These are phyloP conservation scores for Neodidymelliopsis sp. DNA, from an alignment of 2,329 filamentous ascomycete genomes.

Conservation along the genomic window DNA sequence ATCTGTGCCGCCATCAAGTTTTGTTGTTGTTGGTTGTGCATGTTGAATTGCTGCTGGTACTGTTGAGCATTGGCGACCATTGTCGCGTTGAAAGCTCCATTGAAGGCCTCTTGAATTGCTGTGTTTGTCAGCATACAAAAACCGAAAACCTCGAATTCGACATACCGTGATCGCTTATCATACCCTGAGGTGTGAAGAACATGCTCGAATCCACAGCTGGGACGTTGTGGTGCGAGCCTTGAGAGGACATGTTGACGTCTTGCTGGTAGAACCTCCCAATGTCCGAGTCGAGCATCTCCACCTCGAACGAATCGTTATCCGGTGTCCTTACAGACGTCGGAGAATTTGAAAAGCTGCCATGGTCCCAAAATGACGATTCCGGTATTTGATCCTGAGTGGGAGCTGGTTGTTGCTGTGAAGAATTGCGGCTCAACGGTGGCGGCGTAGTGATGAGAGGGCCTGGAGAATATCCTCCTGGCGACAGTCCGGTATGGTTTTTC, in stretches of 20 bases:
- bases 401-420: slow-evolving; percentile 42
- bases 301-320: slow-evolving; percentile 43
- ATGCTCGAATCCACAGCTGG: slow-evolving; percentile 32
- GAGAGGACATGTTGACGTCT: slow-evolving; percentile 35
- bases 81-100: slow-evolving; percentile 32
- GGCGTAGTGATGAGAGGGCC: slow-evolving; percentile 44
- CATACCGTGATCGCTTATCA: slow-evolving; percentile 34
- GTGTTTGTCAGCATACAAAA: slow-evolving; percentile 22
- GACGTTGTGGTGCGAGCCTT: slow-evolving; percentile 31
- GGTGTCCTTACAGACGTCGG: slow-evolving; percentile 47
- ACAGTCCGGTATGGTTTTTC: slow-evolving; percentile 43
- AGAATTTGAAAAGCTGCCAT: slow-evolving; percentile 45
- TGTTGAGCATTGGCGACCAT: slow-evolving; percentile 30
- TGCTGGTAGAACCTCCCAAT: slow-evolving; percentile 40
- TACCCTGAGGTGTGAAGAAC: slow-evolving; percentile 33
- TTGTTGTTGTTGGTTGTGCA: slow-evolving; percentile 26
- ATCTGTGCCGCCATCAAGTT: slow-evolving; percentile 25
- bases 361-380: slow-evolving; percentile 43
- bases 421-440: slow-evolving; percentile 41
- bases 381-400: slow-evolving; percentile 35
- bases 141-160: neutral
- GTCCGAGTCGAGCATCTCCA: slow-evolving; percentile 43
- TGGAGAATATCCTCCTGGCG: slow-evolving; percentile 44
- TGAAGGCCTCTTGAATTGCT: slow-evolving; percentile 38
- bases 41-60: slow-evolving; percentile 30